A percentile compares a stretch with the other conserved stretches of the same genome.
Evolutionary conservation across 192 early-diverging fungal genomes (phyloP).

Genomic region (Umbelopsis isabellina): DNA sequence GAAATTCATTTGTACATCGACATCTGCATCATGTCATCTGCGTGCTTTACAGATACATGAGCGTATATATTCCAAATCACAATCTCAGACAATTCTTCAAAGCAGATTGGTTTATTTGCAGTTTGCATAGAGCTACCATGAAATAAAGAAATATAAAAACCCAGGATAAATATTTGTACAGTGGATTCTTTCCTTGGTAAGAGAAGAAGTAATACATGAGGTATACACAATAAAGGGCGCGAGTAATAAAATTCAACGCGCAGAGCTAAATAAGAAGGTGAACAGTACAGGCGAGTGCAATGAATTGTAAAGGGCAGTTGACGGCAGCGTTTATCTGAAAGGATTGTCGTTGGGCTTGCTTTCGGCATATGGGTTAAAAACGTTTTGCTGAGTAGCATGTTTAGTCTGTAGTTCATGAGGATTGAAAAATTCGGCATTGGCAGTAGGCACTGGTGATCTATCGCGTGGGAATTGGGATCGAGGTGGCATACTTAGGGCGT

Average conservation of each 20-base stretch:
- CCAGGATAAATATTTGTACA: slow-evolving; percentile 11
- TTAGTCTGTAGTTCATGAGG: neutral
- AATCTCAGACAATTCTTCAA: neutral
- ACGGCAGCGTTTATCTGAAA: neutral
- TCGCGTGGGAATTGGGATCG: slow-evolving; percentile 5
- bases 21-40: too few species aligned
- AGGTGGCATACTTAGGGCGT: slow-evolving; percentile 3
- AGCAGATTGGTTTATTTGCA: neutral
- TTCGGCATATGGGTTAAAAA: slow-evolving; percentile 7
- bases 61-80: neutral
- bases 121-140: neutral
- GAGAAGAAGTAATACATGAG: slow-evolving; percentile 3
- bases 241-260: neutral
- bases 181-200: neutral
- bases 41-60: too few species aligned
- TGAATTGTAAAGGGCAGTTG: too few species aligned
- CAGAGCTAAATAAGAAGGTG: neutral
- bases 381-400: slow-evolving; percentile 4
- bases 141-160: neutral
- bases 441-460: neutral
- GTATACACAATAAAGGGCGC: slow-evolving; percentile 13
- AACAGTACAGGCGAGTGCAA: too few species aligned
- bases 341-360: neutral
- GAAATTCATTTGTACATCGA: too few species aligned
- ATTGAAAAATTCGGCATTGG: neutral